These are phyloP conservation scores for Phytophthora sansomeana DNA, from an alignment of 352 stramenopile species.

Conservation along the genomic window DNA sequence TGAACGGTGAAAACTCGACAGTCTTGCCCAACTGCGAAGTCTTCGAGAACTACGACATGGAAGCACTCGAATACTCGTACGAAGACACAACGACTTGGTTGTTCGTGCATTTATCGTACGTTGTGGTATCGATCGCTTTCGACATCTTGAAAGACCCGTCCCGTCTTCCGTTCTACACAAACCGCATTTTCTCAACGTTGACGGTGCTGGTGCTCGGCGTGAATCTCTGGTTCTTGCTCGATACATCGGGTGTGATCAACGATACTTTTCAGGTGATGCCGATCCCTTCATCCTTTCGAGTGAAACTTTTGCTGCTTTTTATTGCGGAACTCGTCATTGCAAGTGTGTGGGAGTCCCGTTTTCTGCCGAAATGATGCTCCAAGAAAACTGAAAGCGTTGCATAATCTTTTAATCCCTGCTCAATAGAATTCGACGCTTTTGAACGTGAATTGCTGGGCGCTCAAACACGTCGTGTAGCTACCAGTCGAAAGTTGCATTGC, in stretches of 20 bases:
- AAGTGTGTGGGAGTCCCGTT: constrained; percentile 35
- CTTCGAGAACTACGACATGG: constrained; percentile 49
- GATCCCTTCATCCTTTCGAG: constrained; percentile 45
- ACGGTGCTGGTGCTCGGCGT: constrained; percentile 38
- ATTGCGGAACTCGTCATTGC: constrained; percentile 37
- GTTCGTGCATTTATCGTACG: constrained; percentile 64
- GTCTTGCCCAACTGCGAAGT: constrained; percentile 41
- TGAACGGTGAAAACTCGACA: constrained; percentile 25
- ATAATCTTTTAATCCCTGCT: too few relatives aligned
- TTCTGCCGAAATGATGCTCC: constrained; percentile 23
- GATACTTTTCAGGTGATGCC: constrained; percentile 58
- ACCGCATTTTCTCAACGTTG: constrained; percentile 44
- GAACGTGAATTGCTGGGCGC: not conserved
- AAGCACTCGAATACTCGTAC: constrained; percentile 45
- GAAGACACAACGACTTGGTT: constrained; percentile 67
- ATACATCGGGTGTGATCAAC: constrained; percentile 44
- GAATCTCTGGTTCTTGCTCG: constrained; percentile 65
- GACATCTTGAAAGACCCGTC: constrained; percentile 62
- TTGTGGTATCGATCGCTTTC: constrained; percentile 61
- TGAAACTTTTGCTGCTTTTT: constrained; percentile 56
- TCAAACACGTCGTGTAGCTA: constrained; percentile 1
- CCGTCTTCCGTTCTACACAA: constrained; percentile 57
- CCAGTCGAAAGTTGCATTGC: constrained; percentile 26
- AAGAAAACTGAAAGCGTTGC: not conserved
- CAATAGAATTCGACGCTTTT: too few relatives aligned